A percentile compares a stretch with the other conserved stretches of the same genome.
Conservation (phyloP, 345 rosid species). For the Barbarea vulgaris region DNA sequence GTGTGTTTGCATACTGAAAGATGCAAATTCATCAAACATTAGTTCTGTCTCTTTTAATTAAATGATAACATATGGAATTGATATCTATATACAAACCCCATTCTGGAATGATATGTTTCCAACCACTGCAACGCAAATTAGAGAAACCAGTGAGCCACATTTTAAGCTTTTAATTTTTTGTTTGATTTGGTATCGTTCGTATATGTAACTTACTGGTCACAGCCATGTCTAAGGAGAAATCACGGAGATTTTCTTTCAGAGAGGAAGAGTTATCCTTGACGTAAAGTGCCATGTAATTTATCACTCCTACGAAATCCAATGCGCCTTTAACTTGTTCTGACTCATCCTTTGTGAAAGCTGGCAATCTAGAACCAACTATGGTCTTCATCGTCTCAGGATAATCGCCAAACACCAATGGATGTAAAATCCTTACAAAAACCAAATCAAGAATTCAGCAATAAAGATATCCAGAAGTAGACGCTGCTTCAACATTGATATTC, state of each 20-base stretch:
- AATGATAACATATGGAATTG: conserved; percentile 2
- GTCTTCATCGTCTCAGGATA: conserved; percentile 82
- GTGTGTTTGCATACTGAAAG: conserved; percentile 43
- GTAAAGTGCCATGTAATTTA: conserved; percentile 73
- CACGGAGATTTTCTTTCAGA: neutral
- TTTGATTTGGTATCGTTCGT: neutral
- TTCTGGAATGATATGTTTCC: neutral
- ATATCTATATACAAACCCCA: conserved; percentile 17
- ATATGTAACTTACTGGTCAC: conserved; percentile 12
- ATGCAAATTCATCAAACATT: conserved; percentile 14
- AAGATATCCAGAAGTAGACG: neutral
- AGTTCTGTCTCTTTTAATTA: neutral
- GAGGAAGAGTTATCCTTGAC: conserved; percentile 44
- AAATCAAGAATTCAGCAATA: neutral
- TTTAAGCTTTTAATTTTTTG: neutral
- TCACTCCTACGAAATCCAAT: conserved; percentile 82
- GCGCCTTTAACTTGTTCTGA: conserved; percentile 68
- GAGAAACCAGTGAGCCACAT: conserved; percentile 12
- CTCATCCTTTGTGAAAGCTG: conserved; percentile 58
- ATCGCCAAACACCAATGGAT: conserved; percentile 76
- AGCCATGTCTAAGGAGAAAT: conserved; percentile 21
- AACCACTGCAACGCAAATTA: conserved; percentile 14
- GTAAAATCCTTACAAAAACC: conserved; percentile 59
- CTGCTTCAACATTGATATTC: neutral
- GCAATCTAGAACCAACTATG: conserved; percentile 67